Percentiles rank a stretch among this genome's conserved stretches.
Conservation (phyloP, 2,329 filamentous ascomycete genomes). For the Colletotrichum tanaceti region DNA sequence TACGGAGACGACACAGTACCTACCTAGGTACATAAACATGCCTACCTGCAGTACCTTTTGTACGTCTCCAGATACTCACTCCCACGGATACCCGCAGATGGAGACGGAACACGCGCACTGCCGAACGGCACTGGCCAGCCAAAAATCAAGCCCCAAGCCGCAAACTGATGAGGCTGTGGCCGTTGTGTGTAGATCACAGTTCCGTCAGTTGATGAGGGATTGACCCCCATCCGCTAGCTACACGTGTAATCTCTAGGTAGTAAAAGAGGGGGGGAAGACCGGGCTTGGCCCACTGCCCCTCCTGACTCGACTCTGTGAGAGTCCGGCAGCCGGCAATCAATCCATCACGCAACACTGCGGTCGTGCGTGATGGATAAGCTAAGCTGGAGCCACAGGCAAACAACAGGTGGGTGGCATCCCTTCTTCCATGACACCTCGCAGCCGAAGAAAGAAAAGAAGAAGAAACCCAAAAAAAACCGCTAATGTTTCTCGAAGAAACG, state of each 20-base stretch:
- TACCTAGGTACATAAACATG: too few species aligned
- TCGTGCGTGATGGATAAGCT: background rate
- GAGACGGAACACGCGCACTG: background rate
- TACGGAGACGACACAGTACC: too few species aligned
- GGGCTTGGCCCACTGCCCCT: constrained; percentile 4
- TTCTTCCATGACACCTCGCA: background rate
- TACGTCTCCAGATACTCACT: too few species aligned
- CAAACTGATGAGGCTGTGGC: background rate
- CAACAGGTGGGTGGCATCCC: background rate
- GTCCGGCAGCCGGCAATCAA: constrained; percentile 32
- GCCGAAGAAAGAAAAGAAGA: too few species aligned
- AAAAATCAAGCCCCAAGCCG: background rate
- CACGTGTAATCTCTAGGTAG: too few species aligned
- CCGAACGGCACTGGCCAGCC: constrained; percentile 12
- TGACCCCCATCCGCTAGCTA: constrained; percentile 18
- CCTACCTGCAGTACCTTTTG: too few species aligned
- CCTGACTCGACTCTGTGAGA: background rate
- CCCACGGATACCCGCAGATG: constrained; percentile 6
- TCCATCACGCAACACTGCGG: constrained; percentile 22
- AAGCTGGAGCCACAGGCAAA: background rate
- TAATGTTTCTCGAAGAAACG: background rate
- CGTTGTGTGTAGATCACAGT: constrained; percentile 15
- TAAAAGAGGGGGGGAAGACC: constrained; percentile 11
- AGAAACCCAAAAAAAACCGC: too few species aligned
- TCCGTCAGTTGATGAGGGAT: background rate